These are phyloP conservation scores for Candida boleticola DNA, from an alignment of 805 yeast species.

Conservation along the genomic window DNA sequence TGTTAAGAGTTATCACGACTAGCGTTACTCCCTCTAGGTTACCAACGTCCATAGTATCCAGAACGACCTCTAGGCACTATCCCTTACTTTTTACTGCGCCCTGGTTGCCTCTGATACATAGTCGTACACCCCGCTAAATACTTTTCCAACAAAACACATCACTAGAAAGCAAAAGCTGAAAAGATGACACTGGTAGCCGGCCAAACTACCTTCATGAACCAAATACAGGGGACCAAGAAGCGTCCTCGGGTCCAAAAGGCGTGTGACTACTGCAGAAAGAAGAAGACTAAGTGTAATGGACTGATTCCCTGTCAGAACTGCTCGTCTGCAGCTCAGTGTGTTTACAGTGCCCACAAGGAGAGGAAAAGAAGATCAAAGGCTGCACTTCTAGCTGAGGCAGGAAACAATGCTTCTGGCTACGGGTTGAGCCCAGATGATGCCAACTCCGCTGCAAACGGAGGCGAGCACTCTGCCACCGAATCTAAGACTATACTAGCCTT, in stretches of 20 bases:
- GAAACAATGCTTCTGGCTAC: constrained; percentile 5
- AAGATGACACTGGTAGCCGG: no score
- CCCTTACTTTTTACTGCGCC: no score
- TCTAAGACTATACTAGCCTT: constrained; percentile 8
- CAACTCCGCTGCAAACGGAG: constrained; percentile 1
- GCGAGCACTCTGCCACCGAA: no score
- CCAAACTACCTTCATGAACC: constrained; percentile 4
- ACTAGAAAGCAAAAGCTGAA: no score
- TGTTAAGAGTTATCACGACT: no score
- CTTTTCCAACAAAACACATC: no score
- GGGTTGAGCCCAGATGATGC: constrained; percentile 3
- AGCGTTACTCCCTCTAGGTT: no score
- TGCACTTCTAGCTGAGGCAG: constrained; percentile 6
- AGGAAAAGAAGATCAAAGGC: constrained; percentile 13
- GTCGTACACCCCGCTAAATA: no score
- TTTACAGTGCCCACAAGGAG: constrained; percentile 15
- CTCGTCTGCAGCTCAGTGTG: constrained; percentile 27
- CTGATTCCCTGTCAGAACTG: constrained; percentile 43
- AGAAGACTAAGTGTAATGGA: constrained; percentile 55
- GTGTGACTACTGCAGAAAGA: constrained; percentile 48
- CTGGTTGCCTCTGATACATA: no score
- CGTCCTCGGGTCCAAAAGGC: constrained; percentile 24
- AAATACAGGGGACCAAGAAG: background rate
- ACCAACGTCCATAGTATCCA: no score
- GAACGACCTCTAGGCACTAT: no score